Evolutionary conservation across 768 basidiomycete species (phyloP).

Genomic region (Auricularia cornea): DNA sequence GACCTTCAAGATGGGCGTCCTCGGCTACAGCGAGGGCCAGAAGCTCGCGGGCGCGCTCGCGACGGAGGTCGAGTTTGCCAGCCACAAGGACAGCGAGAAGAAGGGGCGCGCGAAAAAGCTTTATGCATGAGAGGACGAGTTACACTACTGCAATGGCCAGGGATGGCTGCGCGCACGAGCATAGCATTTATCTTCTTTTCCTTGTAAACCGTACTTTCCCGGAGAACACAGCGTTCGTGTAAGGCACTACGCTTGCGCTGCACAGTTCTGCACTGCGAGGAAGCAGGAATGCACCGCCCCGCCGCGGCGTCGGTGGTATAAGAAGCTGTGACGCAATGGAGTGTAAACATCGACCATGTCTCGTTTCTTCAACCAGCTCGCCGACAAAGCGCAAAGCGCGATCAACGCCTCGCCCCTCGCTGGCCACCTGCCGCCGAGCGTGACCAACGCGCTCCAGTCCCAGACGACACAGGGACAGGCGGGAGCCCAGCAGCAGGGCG

Average conservation of each 20-base stretch:
- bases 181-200: not conserved
- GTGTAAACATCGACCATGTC: constrained; percentile 32
- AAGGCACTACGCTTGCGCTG: not conserved
- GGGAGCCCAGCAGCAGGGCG: constrained; percentile 19
- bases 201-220: not conserved
- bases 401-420: constrained; percentile 55
- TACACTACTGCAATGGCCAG: not conserved
- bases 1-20: constrained; percentile 86
- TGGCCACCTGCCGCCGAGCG: constrained; percentile 36
- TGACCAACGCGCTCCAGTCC: not conserved
- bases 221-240: not conserved
- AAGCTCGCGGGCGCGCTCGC: constrained; percentile 79
- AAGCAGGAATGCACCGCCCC: too few relatives aligned
- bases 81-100: constrained; percentile 92
- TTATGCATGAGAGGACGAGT: constrained; percentile 1
- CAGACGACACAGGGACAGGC: constrained; percentile 19
- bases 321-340: not conserved
- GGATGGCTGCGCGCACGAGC: not conserved
- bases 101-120: constrained; percentile 71
- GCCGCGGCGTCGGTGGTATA: too few relatives aligned
- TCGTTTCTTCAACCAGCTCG: constrained; percentile 54
- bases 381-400: constrained; percentile 70
- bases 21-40: constrained; percentile 69
- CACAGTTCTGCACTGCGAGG: too few relatives aligned
- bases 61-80: constrained; percentile 90